phyloP scores from a whole-genome alignment of 257 asterid species.

The Haberlea rhodopensis region DNA sequence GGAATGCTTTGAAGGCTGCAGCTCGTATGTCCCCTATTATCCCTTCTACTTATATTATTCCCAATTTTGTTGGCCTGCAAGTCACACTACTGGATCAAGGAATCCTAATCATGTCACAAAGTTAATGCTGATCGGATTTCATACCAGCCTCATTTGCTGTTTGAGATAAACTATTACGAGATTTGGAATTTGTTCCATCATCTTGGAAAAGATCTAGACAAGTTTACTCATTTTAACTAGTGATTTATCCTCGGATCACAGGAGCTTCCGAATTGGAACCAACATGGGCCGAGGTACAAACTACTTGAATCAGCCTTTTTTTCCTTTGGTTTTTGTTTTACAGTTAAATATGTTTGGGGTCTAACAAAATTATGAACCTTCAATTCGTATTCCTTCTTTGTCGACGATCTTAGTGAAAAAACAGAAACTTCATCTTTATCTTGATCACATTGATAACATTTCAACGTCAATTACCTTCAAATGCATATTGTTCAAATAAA shows the following conservation, averaged over 20 bases:
- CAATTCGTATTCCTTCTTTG: background rate
- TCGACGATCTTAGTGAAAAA: slow-evolving; percentile 13
- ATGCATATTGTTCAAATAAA: background rate
- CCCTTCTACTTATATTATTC: slow-evolving; percentile 2
- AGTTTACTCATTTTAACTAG: slow-evolving; percentile 19
- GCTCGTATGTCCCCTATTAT: slow-evolving; percentile 47
- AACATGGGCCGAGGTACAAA: slow-evolving; percentile 84
- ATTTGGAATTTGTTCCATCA: background rate
- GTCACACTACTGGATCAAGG: background rate
- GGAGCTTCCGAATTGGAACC: slow-evolving; percentile 93
- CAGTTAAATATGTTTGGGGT: background rate
- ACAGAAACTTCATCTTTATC: background rate
- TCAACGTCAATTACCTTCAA: background rate
- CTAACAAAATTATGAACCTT: background rate
- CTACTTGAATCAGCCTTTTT: slow-evolving; percentile 27
- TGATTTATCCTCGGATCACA: slow-evolving; percentile 33
- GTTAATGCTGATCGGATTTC: background rate
- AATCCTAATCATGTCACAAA: background rate
- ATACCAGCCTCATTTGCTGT: background rate
- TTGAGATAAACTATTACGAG: background rate
- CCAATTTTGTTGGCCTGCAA: background rate
- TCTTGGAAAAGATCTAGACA: background rate
- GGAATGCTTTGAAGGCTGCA: slow-evolving; percentile 86
- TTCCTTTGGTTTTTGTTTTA: slow-evolving; percentile 28
- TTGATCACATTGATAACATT: background rate